phyloP scores from a whole-genome alignment of 1,139 yeast species.

The Casaregolazyma lundiana region DNA sequence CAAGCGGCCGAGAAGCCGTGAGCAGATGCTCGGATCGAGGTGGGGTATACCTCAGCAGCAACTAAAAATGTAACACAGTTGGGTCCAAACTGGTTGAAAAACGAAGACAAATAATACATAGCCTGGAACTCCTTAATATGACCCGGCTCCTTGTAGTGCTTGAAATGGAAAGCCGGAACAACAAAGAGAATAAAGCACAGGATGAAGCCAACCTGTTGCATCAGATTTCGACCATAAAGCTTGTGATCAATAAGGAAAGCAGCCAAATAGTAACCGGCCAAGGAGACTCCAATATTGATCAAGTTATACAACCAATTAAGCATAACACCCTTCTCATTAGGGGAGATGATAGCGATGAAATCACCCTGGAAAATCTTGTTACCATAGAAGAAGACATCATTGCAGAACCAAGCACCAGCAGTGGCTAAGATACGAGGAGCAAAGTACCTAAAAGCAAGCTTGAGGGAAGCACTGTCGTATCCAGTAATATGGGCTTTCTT shows the following conservation, averaged over 20 bases:
- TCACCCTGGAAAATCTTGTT: slow-evolving; percentile 71
- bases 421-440: slow-evolving; percentile 89
- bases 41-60: slow-evolving; percentile 97
- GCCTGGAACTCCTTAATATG: slow-evolving; percentile 54
- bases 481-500: slow-evolving; percentile 35
- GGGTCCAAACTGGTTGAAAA: slow-evolving; percentile 76
- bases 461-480: slow-evolving; percentile 31
- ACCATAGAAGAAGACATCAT: slow-evolving; percentile 93
- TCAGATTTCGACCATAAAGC: slow-evolving; percentile 52
- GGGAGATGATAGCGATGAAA: slow-evolving; percentile 62
- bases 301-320: slow-evolving; percentile 66
- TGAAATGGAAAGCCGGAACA: slow-evolving; percentile 59
- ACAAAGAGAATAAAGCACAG: slow-evolving; percentile 56
- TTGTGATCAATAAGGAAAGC: slow-evolving; percentile 54
- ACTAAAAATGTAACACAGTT: slow-evolving; percentile 92
- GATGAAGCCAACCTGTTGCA: slow-evolving; percentile 56
- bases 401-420: slow-evolving; percentile 93
- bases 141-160: slow-evolving; percentile 42
- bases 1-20: slow-evolving; percentile 96
- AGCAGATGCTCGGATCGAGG: slow-evolving; percentile 95
- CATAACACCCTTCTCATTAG: slow-evolving; percentile 68
- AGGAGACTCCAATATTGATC: slow-evolving; percentile 63
- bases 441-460: slow-evolving; percentile 52
- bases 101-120: slow-evolving; percentile 57
- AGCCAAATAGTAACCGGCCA: slow-evolving; percentile 64